Evolutionary conservation across 495 filamentous ascomycete species (phyloP).

Genomic region (Penicillium coffeae): DNA sequence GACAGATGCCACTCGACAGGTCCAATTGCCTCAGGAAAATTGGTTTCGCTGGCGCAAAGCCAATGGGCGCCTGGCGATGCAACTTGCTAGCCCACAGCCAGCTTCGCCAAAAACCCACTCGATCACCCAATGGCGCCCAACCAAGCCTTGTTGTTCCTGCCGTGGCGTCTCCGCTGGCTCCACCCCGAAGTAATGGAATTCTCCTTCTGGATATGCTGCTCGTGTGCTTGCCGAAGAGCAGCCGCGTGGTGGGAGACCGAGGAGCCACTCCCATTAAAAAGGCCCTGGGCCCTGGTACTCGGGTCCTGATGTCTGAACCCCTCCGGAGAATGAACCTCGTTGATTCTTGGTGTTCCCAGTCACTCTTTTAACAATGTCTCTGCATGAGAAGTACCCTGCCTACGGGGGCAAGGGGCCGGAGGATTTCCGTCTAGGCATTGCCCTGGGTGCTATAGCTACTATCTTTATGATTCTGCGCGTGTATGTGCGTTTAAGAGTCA

Average conservation of each 20-base stretch:
- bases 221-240: neutral
- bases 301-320: neutral
- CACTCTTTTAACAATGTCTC: constrained; percentile 10
- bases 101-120: neutral
- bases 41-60: too few relatives aligned
- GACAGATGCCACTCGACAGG: too few relatives aligned
- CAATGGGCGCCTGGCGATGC: too few relatives aligned
- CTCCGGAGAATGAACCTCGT: neutral
- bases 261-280: constrained; percentile 3
- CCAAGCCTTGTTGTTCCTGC: neutral
- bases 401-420: constrained; percentile 22
- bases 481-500: constrained; percentile 21
- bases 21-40: too few relatives aligned
- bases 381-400: constrained; percentile 13
- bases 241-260: neutral
- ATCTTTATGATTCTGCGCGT: constrained; percentile 22
- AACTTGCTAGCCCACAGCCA: too few relatives aligned
- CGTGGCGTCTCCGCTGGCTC: neutral
- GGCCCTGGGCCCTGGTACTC: neutral
- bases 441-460: constrained; percentile 17
- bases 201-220: too few relatives aligned
- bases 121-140: neutral
- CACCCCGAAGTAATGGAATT: neutral
- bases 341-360: neutral
- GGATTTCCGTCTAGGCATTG: constrained; percentile 19